Evolutionary conservation across 2,329 filamentous ascomycete genomes (phyloP).

Genomic region (Lecanoromycetidae sp.): DNA sequence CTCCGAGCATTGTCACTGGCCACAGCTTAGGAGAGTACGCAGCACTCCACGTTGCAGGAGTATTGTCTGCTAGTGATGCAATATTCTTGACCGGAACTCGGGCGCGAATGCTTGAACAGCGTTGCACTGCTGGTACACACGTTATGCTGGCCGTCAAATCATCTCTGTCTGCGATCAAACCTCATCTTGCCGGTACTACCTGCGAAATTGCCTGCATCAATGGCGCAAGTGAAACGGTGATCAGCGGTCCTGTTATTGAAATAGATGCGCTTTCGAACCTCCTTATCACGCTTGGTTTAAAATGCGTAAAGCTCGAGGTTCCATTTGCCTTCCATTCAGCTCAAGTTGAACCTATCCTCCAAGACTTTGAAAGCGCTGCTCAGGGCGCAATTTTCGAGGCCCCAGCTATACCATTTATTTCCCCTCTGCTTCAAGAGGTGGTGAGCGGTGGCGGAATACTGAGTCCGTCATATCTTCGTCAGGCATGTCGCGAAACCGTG

Average conservation of each 20-base stretch:
- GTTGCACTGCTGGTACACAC: slow-evolving; percentile 32
- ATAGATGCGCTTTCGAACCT: background rate
- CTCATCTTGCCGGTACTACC: slow-evolving; percentile 24
- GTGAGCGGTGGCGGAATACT: slow-evolving; percentile 46
- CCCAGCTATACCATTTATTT: slow-evolving; percentile 52
- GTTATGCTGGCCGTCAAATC: slow-evolving; percentile 34
- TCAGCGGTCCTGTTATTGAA: slow-evolving; percentile 39
- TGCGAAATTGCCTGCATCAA: slow-evolving; percentile 61
- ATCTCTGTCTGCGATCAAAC: background rate
- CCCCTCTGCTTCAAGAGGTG: slow-evolving; percentile 53
- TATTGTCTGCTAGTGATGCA: slow-evolving; percentile 28
- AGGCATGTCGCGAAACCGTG: slow-evolving; percentile 56
- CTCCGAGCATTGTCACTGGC: slow-evolving; percentile 30
- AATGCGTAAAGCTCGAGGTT: slow-evolving; percentile 33
- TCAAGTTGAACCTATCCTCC: slow-evolving; percentile 51
- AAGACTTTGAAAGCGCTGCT: slow-evolving; percentile 46
- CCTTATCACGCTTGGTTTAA: slow-evolving; percentile 27
- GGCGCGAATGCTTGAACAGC: slow-evolving; percentile 30
- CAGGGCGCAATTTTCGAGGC: slow-evolving; percentile 42
- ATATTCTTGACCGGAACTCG: slow-evolving; percentile 32
- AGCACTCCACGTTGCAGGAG: slow-evolving; percentile 30
- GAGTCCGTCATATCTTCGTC: slow-evolving; percentile 50
- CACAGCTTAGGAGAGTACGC: slow-evolving; percentile 35
- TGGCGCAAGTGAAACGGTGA: slow-evolving; percentile 59
- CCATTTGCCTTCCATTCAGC: slow-evolving; percentile 43